Evolutionary conservation across 2,329 filamentous ascomycete genomes (phyloP).

Genomic region (Neofusicoccum umdonicola): DNA sequence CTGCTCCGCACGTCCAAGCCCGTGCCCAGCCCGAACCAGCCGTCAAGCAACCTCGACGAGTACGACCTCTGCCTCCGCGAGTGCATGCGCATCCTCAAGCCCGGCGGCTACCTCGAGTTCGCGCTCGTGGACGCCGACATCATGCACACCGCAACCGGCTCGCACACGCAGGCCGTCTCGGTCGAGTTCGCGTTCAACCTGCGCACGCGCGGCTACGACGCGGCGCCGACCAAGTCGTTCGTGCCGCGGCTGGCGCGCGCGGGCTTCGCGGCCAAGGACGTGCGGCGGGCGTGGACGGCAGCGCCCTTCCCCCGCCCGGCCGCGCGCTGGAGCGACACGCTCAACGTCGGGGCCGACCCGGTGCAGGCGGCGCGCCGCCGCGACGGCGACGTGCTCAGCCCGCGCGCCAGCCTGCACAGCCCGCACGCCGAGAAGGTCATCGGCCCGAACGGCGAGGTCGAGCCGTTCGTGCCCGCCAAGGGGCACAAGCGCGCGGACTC

Average conservation of each 20-base stretch:
- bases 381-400: constrained; percentile 25
- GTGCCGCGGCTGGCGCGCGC: constrained; percentile 69
- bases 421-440: constrained; percentile 34
- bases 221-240: constrained; percentile 77
- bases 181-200: constrained; percentile 92
- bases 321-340: constrained; percentile 36
- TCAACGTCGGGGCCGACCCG: constrained; percentile 50
- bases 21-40: constrained; percentile 28
- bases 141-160: constrained; percentile 78
- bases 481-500: constrained; percentile 4
- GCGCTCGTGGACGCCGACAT: constrained; percentile 86
- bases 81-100: constrained; percentile 87
- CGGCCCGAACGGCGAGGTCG: constrained; percentile 30
- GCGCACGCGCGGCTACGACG: constrained; percentile 85
- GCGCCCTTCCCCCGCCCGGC: constrained; percentile 69
- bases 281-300: constrained; percentile 84
- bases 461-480: neutral
- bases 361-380: constrained; percentile 39
- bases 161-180: constrained; percentile 74
- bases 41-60: constrained; percentile 58
- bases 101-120: constrained; percentile 90
- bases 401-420: neutral
- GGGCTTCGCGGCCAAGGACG: constrained; percentile 64
- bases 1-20: constrained; percentile 70
- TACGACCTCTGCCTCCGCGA: constrained; percentile 83